Base-by-base conservation (phyloP, 169 alveolate species). In the Plasmodium vivax region DNA sequence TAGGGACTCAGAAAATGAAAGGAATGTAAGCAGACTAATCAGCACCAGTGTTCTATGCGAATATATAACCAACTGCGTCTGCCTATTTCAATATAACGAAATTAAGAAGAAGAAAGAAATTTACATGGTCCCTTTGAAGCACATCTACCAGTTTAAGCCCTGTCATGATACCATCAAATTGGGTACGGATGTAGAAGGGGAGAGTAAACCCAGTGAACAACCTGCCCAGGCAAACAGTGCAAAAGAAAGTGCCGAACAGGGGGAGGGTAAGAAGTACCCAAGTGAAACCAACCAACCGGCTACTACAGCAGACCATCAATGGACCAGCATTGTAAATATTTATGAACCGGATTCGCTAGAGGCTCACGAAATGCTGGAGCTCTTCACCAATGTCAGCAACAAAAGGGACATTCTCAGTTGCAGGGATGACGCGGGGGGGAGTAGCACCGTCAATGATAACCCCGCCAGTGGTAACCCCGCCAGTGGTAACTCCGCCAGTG, bases 1-100 rank as follows among this genome's bases (percentile, higher is more conserved):
- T 80, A 90, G 82, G 54, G 83, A 90, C 47, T 74, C 72, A 36
- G 74, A 79, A 16, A 62, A 43, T 36, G 83, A 92, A 56, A 82
- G 56, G 34, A 83, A 82, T 58, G 73, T 83, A 71, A 83, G 95
- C 74, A 92, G 95, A 82, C 77, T 92, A 82, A 82, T 92, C 32
- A 92, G 95, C 74, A 82, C 95, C 30, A 92, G 95, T 82, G 95
- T 92, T 82, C 32, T 79, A 6, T 92, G 95, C 62, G 95, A 92
- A 45, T 92, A 92, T 92, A 62, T 92, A 45, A 92, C 91, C 5
- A 92, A 81, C 14, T 92, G 95, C 83, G 82, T 92, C 4, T 43
- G 95, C 62, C 30, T 92, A 82, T 92, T 92, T 92, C 36, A 92
- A 82, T 92, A 92, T 30, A 92, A 92, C 47, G 95, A 92, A 71